Evolutionary conservation across 805 yeast species (phyloP).

Genomic region (Ogataea polymorpha): DNA sequence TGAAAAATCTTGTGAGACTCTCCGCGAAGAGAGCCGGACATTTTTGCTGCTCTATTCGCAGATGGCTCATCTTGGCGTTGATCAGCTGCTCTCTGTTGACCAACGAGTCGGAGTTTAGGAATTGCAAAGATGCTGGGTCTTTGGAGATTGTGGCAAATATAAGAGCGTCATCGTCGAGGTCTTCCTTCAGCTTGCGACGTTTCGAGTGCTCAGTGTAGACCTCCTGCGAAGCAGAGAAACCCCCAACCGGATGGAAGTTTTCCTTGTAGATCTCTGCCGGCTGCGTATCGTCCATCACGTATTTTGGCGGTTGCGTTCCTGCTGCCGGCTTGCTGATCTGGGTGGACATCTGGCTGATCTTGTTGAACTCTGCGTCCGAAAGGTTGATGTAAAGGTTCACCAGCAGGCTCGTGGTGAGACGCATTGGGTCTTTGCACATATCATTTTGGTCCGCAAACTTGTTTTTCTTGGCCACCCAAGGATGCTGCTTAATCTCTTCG

Average conservation of each 20-base stretch:
- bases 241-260: slow-evolving; percentile 21
- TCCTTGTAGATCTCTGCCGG: slow-evolving; percentile 25
- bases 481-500: slow-evolving; percentile 43
- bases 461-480: slow-evolving; percentile 51
- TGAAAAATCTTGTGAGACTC: slow-evolving; percentile 51
- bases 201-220: slow-evolving; percentile 37
- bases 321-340: slow-evolving; percentile 21
- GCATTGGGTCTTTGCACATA: slow-evolving; percentile 49
- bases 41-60: slow-evolving; percentile 17
- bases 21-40: slow-evolving; percentile 36
- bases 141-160: slow-evolving; percentile 39
- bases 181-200: slow-evolving; percentile 29
- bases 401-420: slow-evolving; percentile 49
- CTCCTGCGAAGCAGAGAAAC: slow-evolving; percentile 41
- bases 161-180: slow-evolving; percentile 31
- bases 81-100: slow-evolving; percentile 21
- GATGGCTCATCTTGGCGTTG: slow-evolving; percentile 21
- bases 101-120: slow-evolving; percentile 28
- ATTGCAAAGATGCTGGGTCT: slow-evolving; percentile 53
- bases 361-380: slow-evolving; percentile 44
- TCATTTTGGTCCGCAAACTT: slow-evolving; percentile 44
- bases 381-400: slow-evolving; percentile 51
- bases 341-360: slow-evolving; percentile 28
- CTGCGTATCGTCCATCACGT: slow-evolving; percentile 39
- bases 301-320: slow-evolving; percentile 46